These are phyloP conservation scores for Pisolithus tinctorius DNA, from an alignment of 768 basidiomycete species.

Conservation along the genomic window DNA sequence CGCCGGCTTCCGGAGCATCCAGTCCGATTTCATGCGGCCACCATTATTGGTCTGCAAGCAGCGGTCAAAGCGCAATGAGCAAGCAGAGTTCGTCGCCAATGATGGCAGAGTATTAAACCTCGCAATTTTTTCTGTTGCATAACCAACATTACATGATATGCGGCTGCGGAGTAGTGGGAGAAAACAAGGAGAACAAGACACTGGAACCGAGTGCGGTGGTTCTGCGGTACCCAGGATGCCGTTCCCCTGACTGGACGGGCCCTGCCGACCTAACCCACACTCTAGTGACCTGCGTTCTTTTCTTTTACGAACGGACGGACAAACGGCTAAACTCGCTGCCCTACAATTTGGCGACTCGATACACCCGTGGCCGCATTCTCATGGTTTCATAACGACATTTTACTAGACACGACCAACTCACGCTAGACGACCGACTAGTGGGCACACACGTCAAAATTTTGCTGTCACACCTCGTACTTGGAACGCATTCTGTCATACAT, in stretches of 20 bases:
- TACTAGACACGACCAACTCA: not conserved
- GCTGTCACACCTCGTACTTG: too few species aligned
- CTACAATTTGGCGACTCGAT: not conserved
- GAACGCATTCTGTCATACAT: too few species aligned
- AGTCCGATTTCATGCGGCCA: slow-evolving; percentile 8
- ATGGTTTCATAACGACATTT: not conserved
- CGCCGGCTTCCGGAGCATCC: not conserved
- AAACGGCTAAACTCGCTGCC: not conserved
- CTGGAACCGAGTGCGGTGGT: too few species aligned
- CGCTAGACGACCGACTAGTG: not conserved
- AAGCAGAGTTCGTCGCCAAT: not conserved
- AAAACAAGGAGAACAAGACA: too few species aligned
- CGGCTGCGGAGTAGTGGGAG: too few species aligned
- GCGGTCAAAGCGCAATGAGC: slow-evolving; percentile 2
- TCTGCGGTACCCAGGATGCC: too few species aligned
- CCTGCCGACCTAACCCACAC: too few species aligned
- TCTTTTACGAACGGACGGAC: not conserved
- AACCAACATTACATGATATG: not conserved
- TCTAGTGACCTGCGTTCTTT: too few species aligned
- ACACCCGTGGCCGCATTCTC: not conserved
- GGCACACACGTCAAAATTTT: not conserved
- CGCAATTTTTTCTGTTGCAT: not conserved
- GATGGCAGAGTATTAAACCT: slow-evolving; percentile 1
- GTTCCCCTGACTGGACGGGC: too few species aligned
- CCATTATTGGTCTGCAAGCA: slow-evolving; percentile 13